A percentile compares a stretch with the other conserved stretches of the same genome.
Evolutionary conservation across 352 stramenopile genomes (phyloP).

Genomic region (Pythium apleroticum): DNA sequence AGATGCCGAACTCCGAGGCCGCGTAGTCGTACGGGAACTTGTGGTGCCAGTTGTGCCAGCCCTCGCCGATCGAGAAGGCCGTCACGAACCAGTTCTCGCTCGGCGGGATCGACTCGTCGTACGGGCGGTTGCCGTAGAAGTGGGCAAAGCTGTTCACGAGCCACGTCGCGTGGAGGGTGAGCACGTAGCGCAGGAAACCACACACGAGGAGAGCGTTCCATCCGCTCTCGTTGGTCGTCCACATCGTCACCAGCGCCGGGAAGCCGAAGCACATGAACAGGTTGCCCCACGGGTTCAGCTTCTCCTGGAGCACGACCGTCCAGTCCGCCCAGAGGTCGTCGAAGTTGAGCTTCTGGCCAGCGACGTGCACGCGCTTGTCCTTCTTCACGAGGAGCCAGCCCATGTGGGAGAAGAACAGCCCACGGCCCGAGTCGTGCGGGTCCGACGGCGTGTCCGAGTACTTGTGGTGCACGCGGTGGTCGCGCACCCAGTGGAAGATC

Average conservation of each 20-base stretch:
- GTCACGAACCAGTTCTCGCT: constrained; percentile 96
- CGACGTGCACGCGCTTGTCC: constrained; percentile 89
- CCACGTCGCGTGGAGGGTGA: constrained; percentile 97
- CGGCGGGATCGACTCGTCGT: constrained; percentile 94
- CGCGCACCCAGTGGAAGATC: constrained; percentile 98
- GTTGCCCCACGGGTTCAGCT: constrained; percentile 96
- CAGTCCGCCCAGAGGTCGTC: constrained; percentile 95
- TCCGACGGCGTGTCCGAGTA: constrained; percentile 95
- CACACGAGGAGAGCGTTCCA: constrained; percentile 96
- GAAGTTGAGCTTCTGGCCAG: constrained; percentile 94
- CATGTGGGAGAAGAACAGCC: constrained; percentile 99
- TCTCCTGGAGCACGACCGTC: constrained; percentile 95
- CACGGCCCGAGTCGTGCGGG: constrained; percentile 94
- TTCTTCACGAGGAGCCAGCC: constrained; percentile 99
- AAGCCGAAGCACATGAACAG: constrained; percentile 98
- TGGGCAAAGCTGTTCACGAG: constrained; percentile 98
- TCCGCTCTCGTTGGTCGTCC: constrained; percentile 91
- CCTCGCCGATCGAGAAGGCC: constrained; percentile 94
- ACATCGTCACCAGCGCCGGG: constrained; percentile 88
- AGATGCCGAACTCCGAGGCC: constrained; percentile 95
- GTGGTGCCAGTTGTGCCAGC: constrained; percentile 99
- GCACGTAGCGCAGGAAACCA: constrained; percentile 93
- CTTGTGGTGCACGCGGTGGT: constrained; percentile 99
- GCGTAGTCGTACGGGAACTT: constrained; percentile 99
- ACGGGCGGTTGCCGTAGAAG: constrained; percentile 97